phyloP scores from a whole-genome alignment of 2,329 filamentous ascomycete genomes.

The Pseudogymnoascus sp. region DNA sequence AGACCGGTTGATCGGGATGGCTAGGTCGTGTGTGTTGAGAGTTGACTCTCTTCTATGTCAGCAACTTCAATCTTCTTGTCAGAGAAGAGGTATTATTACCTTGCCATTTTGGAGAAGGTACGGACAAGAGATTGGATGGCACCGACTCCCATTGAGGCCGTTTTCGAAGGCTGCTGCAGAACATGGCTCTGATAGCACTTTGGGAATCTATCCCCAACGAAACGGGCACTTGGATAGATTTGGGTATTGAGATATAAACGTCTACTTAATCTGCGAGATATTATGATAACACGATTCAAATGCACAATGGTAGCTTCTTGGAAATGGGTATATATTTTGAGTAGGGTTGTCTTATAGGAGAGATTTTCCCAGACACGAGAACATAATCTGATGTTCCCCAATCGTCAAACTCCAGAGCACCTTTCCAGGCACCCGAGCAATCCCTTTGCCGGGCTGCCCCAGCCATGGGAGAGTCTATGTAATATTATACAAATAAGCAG shows the following conservation, averaged over 20 bases:
- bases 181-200: conserved; percentile 20
- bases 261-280: background rate
- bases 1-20: conserved; percentile 18
- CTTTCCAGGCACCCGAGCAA: background rate
- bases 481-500: conserved; percentile 2
- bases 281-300: background rate
- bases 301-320: background rate
- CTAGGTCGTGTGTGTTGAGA: conserved; percentile 24
- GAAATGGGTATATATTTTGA: conserved; percentile 2
- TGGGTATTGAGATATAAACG: background rate
- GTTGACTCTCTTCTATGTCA: conserved; percentile 16
- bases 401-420: background rate
- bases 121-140: conserved; percentile 20
- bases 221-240: background rate
- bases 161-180: conserved; percentile 26
- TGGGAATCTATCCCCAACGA: background rate
- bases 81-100: conserved; percentile 15
- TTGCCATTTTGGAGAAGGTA: conserved; percentile 23
- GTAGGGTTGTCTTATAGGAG: background rate
- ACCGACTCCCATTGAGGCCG: conserved; percentile 23
- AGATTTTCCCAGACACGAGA: background rate
- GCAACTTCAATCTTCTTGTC: background rate
- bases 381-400: background rate
- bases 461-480: background rate
- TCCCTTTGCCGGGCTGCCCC: background rate